These are phyloP conservation scores for Phytophthora megakarya DNA, from an alignment of 352 stramenopile species.

Conservation along the genomic window DNA sequence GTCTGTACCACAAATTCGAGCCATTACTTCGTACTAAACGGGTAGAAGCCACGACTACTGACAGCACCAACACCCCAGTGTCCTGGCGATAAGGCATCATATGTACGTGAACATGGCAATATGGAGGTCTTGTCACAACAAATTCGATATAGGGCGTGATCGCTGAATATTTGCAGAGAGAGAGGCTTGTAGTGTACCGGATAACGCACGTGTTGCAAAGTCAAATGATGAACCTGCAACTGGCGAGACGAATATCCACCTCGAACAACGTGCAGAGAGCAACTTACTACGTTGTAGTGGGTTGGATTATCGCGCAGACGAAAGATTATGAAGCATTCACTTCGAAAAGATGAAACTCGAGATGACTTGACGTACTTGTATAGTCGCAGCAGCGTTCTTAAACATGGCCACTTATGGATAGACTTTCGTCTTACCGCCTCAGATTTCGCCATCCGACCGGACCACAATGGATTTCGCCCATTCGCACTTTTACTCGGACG, in stretches of 20 bases:
- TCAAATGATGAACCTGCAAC: neutral
- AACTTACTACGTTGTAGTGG: neutral
- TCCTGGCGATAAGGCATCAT: constrained; percentile 1
- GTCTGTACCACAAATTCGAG: constrained; percentile 1
- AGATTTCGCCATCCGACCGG: neutral
- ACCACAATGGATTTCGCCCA: constrained; percentile 10
- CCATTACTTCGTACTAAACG: constrained; percentile 24
- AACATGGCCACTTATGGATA: constrained; percentile 5
- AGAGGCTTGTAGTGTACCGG: neutral
- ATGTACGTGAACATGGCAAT: neutral
- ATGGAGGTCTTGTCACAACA: constrained; percentile 23
- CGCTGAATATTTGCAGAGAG: constrained; percentile 24
- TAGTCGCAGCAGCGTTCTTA: constrained; percentile 2
- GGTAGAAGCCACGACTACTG: constrained; percentile 10
- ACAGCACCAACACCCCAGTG: constrained; percentile 12
- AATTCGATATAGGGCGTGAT: constrained; percentile 7
- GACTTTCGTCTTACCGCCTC: neutral
- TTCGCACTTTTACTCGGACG: constrained; percentile 17
- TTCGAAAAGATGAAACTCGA: neutral
- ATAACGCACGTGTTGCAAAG: neutral
- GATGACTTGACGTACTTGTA: constrained; percentile 16
- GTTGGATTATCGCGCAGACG: neutral
- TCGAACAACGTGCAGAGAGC: neutral
- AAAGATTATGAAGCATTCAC: constrained; percentile 5
- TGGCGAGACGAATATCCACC: constrained; percentile 22